These are phyloP conservation scores for Beauveria australis DNA, from an alignment of 2,329 filamentous ascomycete genomes.

Conservation along the genomic window DNA sequence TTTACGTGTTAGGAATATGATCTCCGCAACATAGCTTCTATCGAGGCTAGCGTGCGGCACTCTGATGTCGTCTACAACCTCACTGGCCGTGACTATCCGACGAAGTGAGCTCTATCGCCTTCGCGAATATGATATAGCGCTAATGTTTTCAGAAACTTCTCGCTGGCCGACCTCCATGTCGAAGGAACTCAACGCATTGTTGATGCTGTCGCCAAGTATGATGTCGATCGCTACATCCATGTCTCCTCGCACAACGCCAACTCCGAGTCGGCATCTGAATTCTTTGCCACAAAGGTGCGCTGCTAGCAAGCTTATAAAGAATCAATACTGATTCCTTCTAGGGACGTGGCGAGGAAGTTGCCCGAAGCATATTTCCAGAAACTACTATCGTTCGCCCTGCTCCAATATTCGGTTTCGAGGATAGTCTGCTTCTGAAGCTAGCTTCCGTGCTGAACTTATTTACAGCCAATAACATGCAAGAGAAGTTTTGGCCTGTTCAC, in stretches of 20 bases:
- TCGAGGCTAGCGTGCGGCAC: conserved; percentile 93
- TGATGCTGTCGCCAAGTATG: conserved; percentile 93
- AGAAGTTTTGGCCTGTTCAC: conserved; percentile 87
- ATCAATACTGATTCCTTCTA: conserved; percentile 24
- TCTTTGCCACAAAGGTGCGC: conserved; percentile 78
- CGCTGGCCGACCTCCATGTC: conserved; percentile 83
- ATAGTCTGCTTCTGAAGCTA: conserved; percentile 79
- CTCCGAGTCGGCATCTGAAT: conserved; percentile 73
- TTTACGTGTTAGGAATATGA: conserved; percentile 69
- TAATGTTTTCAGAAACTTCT: conserved; percentile 70
- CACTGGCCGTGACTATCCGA: conserved; percentile 88
- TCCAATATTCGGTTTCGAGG: conserved; percentile 91
- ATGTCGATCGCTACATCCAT: conserved; percentile 93
- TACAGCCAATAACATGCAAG: conserved; percentile 87
- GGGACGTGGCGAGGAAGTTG: conserved; percentile 75
- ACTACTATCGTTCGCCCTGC: conserved; percentile 93
- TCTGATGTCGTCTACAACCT: conserved; percentile 98
- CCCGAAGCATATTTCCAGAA: conserved; percentile 85
- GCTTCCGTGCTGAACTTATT: conserved; percentile 74
- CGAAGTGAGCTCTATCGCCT: conserved; percentile 57
- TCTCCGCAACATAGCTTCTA: conserved; percentile 84
- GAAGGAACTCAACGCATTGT: conserved; percentile 88
- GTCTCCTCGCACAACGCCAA: conserved; percentile 91
- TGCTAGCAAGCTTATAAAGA: not conserved
- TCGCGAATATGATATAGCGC: conserved; percentile 21